phyloP scores from a whole-genome alignment of 768 basidiomycete species.

The Boletus rubescentipes region DNA sequence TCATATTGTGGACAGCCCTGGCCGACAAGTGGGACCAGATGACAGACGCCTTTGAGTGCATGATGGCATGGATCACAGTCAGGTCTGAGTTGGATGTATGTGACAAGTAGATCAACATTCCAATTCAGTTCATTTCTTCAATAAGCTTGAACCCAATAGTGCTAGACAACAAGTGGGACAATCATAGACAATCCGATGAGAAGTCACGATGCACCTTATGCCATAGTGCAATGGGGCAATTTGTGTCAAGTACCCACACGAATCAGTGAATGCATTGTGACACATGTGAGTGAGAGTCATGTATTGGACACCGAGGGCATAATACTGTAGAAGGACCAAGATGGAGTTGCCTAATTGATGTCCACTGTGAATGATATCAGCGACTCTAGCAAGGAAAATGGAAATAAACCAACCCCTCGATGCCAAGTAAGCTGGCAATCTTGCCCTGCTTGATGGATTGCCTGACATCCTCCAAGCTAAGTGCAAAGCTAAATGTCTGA shows the following conservation, averaged over 20 bases:
- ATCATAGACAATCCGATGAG: neutral
- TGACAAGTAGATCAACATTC: constrained; percentile 57
- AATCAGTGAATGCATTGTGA: constrained; percentile 88
- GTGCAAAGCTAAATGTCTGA: constrained; percentile 66
- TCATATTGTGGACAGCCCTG: constrained; percentile 70
- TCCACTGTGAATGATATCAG: constrained; percentile 46
- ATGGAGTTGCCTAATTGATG: constrained; percentile 95
- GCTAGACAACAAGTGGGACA: constrained; percentile 38
- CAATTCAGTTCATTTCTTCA: constrained; percentile 34
- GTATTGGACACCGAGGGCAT: constrained; percentile 89
- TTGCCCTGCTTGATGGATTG: constrained; percentile 65
- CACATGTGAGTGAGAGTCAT: constrained; percentile 90
- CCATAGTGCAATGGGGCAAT: constrained; percentile 63
- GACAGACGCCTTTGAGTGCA: constrained; percentile 74
- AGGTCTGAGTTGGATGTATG: constrained; percentile 94
- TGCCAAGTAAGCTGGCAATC: constrained; percentile 85
- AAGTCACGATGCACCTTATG: constrained; percentile 46
- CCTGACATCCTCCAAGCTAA: constrained; percentile 53
- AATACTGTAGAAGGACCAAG: constrained; percentile 74
- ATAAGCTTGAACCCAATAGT: constrained; percentile 70
- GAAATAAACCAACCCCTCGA: constrained; percentile 72
- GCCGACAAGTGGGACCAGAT: constrained; percentile 95
- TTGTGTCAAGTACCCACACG: constrained; percentile 59
- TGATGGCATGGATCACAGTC: constrained; percentile 79
- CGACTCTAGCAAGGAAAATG: neutral